phyloP scores from a whole-genome alignment of 2,329 filamentous ascomycete species.

The Microdochium trichocladiopsis region DNA sequence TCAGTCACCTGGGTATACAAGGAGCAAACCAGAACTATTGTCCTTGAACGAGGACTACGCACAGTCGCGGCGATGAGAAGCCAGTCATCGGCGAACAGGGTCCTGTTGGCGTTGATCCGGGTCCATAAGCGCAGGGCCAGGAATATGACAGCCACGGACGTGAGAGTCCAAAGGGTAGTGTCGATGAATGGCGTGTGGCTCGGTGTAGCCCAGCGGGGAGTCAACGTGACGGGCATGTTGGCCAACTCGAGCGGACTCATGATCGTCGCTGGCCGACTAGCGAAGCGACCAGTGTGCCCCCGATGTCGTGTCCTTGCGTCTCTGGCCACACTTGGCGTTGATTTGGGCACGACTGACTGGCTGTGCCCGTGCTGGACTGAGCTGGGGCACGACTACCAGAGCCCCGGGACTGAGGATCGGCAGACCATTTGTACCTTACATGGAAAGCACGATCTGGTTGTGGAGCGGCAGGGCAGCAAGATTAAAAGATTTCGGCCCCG shows the following conservation, averaged over 20 bases:
- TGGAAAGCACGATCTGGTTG: not conserved
- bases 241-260: not conserved
- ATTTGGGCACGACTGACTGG: not conserved
- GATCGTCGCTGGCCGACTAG: too few relatives aligned
- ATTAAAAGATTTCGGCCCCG: not conserved
- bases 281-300: too few relatives aligned
- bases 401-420: not conserved
- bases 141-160: not conserved
- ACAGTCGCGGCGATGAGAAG: not conserved
- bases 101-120: not conserved
- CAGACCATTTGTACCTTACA: not conserved
- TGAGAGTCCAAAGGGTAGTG: not conserved
- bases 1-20: not conserved
- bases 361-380: not conserved
- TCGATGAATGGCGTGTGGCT: not conserved
- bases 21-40: not conserved
- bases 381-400: not conserved
- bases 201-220: not conserved
- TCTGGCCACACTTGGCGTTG: too few relatives aligned
- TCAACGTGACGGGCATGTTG: not conserved
- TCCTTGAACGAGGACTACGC: not conserved
- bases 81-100: not conserved
- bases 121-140: not conserved
- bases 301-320: too few relatives aligned
- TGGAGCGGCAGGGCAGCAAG: not conserved